Evolutionary conservation across 2,329 filamentous ascomycete genomes (phyloP).

Genomic region (Clarireedia monteithiana): DNA sequence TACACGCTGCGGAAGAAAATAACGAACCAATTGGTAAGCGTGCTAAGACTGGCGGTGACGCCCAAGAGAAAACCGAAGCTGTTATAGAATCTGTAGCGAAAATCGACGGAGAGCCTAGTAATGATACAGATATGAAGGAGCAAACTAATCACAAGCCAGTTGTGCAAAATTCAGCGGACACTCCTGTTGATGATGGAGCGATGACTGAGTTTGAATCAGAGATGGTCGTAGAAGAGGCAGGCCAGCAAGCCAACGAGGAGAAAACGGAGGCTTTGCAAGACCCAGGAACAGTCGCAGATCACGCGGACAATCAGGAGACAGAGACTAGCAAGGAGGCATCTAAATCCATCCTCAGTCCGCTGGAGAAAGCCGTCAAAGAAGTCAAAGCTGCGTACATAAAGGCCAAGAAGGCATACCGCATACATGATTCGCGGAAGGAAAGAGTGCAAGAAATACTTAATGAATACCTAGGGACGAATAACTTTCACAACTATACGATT

Average conservation of each 20-base stretch:
- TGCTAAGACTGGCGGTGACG: background rate
- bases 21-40: constrained; percentile 8
- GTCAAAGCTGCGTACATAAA: constrained; percentile 75
- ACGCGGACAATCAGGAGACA: background rate
- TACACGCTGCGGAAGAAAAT: constrained; percentile 38
- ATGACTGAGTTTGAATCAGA: no score
- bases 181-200: no score
- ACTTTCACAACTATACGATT: constrained; percentile 97
- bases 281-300: background rate
- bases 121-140: background rate
- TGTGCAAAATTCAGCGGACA: background rate
- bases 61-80: constrained; percentile 4
- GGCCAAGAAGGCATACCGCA: constrained; percentile 79
- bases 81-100: background rate
- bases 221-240: no score
- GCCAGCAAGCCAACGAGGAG: background rate
- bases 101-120: background rate
- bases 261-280: background rate
- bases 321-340: constrained; percentile 10
- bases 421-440: constrained; percentile 61
- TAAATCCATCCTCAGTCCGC: constrained; percentile 32
- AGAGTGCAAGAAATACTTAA: constrained; percentile 69
- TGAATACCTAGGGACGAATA: constrained; percentile 74
- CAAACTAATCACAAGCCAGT: background rate
- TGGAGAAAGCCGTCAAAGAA: constrained; percentile 60